Evolutionary conservation across 2,329 filamentous ascomycete genomes (phyloP).

Genomic region (Neurospora crassa): DNA sequence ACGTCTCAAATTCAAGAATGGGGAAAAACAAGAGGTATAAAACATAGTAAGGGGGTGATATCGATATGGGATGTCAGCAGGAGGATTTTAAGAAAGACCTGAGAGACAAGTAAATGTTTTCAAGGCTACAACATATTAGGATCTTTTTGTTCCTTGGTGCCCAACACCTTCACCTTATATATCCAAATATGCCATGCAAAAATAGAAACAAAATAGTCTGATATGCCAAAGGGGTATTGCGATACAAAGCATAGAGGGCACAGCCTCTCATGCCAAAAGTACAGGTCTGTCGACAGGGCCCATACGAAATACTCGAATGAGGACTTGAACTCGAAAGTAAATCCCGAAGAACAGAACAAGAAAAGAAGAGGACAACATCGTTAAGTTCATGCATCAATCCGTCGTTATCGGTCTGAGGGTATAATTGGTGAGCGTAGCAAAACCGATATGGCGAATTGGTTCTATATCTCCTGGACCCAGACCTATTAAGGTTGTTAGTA

Average conservation of each 20-base stretch:
- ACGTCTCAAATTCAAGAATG: neutral
- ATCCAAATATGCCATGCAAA: neutral
- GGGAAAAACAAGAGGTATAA: neutral
- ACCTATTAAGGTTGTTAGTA: constrained; percentile 20
- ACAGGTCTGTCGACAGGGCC: neutral
- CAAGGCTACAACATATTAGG: neutral
- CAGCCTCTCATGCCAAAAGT: neutral
- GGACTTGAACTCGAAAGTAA: neutral
- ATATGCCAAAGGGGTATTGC: neutral
- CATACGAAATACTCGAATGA: neutral
- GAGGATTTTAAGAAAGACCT: neutral
- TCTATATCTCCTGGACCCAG: constrained; percentile 25
- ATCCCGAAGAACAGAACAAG: neutral
- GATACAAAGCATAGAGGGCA: neutral
- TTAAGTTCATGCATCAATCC: neutral
- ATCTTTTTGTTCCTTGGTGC: neutral
- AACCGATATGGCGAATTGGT: neutral
- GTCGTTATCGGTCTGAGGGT: neutral
- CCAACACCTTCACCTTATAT: neutral
- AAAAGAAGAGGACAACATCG: neutral
- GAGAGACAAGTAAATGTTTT: neutral
- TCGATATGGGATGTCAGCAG: neutral
- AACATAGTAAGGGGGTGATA: neutral
- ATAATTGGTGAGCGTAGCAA: neutral
- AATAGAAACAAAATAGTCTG: neutral